Base-by-base conservation (phyloP, 306 rosid genomes). In the Crotalaria pallida region DNA sequence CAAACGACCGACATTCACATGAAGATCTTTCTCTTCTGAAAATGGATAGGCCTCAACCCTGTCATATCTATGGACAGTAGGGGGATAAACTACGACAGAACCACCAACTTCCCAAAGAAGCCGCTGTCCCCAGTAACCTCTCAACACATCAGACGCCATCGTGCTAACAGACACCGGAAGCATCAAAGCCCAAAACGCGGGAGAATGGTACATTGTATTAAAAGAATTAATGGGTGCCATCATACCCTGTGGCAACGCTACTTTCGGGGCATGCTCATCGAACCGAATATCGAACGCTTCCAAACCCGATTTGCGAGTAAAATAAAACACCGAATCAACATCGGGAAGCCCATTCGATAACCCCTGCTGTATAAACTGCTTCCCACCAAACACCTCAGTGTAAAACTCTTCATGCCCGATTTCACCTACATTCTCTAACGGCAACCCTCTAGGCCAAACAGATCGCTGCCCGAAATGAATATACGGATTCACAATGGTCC, bases 101-200 rank as follows among this genome's bases (percentile, higher is more conserved):
- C 99, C 99, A 51, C 96, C 99, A 23, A 95, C 66, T 80, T 95
- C 99, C 99, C 99, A 95, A 77, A 95, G 86, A 71, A 95, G 83
- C 86, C 97, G 87, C 83, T 95, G 99, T 52, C 88, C 95, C 99
- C 99, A 95, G 26, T 95, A 95, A 15, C 99, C 99, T 83, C 99
- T 87, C 84, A 95, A 82, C 48, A 95, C 90, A 81, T 95, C 99
- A 38, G 97, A 84, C 22, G 99, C 97, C 97, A 95, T 91, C 6
- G 89, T 76, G 78, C 99, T 95, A 58, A 95, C 85, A 3, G 99
- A 95, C 67, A 86, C 99, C 8, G 99, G 99, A 63, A 95, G 97
- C 99, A 94, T 94, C 87, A 94, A 80, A 26, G 87, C 97, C 99
- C 99, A 95, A 81, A 95, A 91, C 1, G 97, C 99, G 0, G 92